These are phyloP conservation scores for Tulasnella calospora DNA, from an alignment of 768 basidiomycete species.

Conservation along the genomic window DNA sequence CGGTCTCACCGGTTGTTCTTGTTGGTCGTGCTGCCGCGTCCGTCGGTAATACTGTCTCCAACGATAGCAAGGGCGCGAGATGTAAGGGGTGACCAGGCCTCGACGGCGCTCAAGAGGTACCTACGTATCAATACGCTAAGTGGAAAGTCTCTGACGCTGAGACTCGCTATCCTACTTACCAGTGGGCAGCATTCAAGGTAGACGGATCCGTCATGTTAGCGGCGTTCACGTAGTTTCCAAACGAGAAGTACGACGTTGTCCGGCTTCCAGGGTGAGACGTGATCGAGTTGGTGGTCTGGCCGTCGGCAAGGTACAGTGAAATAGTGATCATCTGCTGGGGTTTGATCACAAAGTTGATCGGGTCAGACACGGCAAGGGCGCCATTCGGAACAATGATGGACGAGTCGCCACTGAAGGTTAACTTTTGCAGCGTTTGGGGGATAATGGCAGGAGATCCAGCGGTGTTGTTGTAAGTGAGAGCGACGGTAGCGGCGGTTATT, in stretches of 20 bases:
- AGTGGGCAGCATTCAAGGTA: constrained; percentile 38
- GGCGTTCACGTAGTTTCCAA: constrained; percentile 41
- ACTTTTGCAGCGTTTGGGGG: constrained; percentile 36
- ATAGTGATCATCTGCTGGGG: constrained; percentile 43
- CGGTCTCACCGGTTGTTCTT: constrained; percentile 42
- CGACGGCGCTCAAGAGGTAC: constrained; percentile 46
- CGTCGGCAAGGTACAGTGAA: constrained; percentile 41
- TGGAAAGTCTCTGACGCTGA: background rate
- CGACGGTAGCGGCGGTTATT: constrained; percentile 46
- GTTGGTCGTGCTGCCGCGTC: constrained; percentile 45
- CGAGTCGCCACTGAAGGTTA: constrained; percentile 47
- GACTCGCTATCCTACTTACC: constrained; percentile 29
- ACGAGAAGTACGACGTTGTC: constrained; percentile 41
- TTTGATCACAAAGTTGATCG: constrained; percentile 41
- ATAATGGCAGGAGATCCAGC: constrained; percentile 42
- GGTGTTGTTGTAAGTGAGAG: constrained; percentile 39
- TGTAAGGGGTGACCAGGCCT: constrained; percentile 39
- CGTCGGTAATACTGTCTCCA: constrained; percentile 53
- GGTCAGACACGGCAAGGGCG: constrained; percentile 46
- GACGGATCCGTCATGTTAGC: constrained; percentile 39
- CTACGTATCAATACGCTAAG: background rate
- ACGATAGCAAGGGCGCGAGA: constrained; percentile 42
- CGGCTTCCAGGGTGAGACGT: constrained; percentile 50
- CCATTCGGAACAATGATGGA: constrained; percentile 44
- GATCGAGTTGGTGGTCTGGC: constrained; percentile 42